Percentiles rank a stretch among this genome's conserved stretches.
Conservation (phyloP, 805 yeast species). For the Candida methanosorbosa region DNA sequence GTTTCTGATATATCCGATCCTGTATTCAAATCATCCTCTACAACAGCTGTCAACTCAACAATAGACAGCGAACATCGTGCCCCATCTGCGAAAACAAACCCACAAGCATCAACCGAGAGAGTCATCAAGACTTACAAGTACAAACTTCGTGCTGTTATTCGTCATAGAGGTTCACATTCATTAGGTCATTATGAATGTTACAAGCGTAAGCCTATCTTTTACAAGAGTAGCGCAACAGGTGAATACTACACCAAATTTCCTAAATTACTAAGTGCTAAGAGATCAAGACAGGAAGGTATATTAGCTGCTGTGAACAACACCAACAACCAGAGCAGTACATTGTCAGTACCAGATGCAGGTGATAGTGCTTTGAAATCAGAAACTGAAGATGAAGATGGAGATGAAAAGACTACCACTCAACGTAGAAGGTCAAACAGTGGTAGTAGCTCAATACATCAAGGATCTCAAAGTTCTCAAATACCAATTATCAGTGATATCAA, state of each 20-base stretch:
- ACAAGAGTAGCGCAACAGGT: slow-evolving; percentile 26
- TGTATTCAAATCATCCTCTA: neutral
- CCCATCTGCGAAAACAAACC: neutral
- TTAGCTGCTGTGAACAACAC: neutral
- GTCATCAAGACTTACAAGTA: slow-evolving; percentile 28
- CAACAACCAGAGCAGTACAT: neutral
- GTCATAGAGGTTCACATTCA: slow-evolving; percentile 84
- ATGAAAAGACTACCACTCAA: slow-evolving; percentile 1
- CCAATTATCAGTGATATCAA: no score
- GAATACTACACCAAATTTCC: slow-evolving; percentile 15
- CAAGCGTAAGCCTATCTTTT: slow-evolving; percentile 61
- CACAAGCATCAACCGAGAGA: neutral
- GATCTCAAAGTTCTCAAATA: no score
- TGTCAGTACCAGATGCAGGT: neutral
- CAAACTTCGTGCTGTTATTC: slow-evolving; percentile 59
- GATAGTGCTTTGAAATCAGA: neutral
- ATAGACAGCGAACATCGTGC: no score
- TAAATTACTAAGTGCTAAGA: slow-evolving; percentile 1
- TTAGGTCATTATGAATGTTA: slow-evolving; percentile 90
- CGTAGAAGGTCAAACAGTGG: slow-evolving; percentile 2
- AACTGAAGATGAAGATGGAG: neutral
- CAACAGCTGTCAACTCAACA: neutral
- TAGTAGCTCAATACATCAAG: no score
- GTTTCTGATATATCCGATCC: neutral
- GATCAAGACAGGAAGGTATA: slow-evolving; percentile 3